A percentile compares a stretch with the other conserved stretches of the same genome.
These are phyloP conservation scores for Arthrobotrys sphaeroides DNA, from an alignment of 2,329 filamentous ascomycete genomes.

Conservation along the genomic window DNA sequence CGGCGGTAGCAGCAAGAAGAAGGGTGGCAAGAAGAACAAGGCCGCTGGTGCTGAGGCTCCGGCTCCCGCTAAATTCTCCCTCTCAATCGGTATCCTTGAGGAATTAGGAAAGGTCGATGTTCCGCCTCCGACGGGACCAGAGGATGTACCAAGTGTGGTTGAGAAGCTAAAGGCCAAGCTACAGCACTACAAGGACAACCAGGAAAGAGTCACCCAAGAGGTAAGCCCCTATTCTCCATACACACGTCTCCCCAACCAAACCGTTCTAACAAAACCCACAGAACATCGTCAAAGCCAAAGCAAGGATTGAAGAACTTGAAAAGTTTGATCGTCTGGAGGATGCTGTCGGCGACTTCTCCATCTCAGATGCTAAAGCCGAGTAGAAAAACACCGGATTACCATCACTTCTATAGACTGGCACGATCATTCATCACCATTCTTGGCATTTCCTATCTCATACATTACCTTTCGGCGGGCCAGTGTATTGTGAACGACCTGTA, in stretches of 20 bases:
- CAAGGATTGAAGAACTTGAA: conserved; percentile 90
- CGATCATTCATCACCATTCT: neutral
- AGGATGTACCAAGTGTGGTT: conserved; percentile 78
- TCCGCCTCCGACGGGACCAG: conserved; percentile 84
- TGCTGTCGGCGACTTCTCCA: conserved; percentile 27
- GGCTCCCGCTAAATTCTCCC: conserved; percentile 75
- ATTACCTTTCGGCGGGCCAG: neutral
- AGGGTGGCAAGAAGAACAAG: conserved; percentile 66
- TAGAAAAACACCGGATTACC: neutral
- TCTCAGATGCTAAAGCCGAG: conserved; percentile 21
- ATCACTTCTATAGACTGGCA: neutral
- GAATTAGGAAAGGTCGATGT: conserved; percentile 85
- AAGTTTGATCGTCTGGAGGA: conserved; percentile 65
- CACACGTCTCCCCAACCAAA: neutral
- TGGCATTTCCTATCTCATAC: neutral
- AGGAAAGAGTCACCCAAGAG: conserved; percentile 70
- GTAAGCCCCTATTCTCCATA: conserved; percentile 69
- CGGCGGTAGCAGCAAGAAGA: conserved; percentile 79
- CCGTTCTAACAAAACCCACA: conserved; percentile 63
- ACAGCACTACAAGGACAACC: conserved; percentile 87
- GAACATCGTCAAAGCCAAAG: conserved; percentile 97
- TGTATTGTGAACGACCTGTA: neutral
- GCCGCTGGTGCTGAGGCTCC: conserved; percentile 63
- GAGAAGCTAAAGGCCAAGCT: conserved; percentile 96
- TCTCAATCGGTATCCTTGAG: conserved; percentile 90